Base-by-base conservation (phyloP, 2,329 filamentous ascomycete genomes). In the Penicillium occitanis region DNA sequence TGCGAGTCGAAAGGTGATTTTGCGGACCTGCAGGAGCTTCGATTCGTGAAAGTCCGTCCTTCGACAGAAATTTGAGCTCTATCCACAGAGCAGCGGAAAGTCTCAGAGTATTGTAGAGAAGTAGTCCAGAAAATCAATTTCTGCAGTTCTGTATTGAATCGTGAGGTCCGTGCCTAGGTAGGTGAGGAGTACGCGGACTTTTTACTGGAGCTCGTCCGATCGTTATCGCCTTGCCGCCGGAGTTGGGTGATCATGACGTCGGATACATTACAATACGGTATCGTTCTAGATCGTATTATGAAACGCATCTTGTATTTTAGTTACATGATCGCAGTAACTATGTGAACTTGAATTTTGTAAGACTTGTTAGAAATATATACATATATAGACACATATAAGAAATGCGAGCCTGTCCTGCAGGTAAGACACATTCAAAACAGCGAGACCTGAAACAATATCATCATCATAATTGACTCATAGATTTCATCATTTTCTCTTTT, bases 241-340 rank as follows among this genome's bases (percentile, higher is more conserved):
- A 55, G 48, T 55, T 63, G 61, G 48, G 61, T 62, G 60, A 62
- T 37, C 60, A 62, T 62, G 48, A 63, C 61, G 61, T 63, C 61
- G 61, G 25, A 55, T 22, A 63, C 51, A 42, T 53, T 63, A 55
- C 61, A 19, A 48, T 59, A 59, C 63, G 11, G 6, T 57, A 57
- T 19, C n/a, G 19, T 57, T 25, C 14, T 22, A 40, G 1, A 6
- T 22, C 4, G 19, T 22, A 25, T 25, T 8, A 55, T 57, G n/a
- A 22, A 57, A 37, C 53, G 13, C 2, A 25, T 35, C 6, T 22
- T 6, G 8, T 57, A 35, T 35, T 55, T 22, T 35, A 13, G 14
- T n/a, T 19, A 55, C 30, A 55, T 33, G 13, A 11, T 5, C 13
- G 51, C 8, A 7, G 33, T 46, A 4, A 17, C 25, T 13, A 35